Evolutionary conservation across 805 yeast genomes (phyloP), one percentile per base, ranked within the genome.

Genomic region (Martiniozyma abietophila): DNA sequence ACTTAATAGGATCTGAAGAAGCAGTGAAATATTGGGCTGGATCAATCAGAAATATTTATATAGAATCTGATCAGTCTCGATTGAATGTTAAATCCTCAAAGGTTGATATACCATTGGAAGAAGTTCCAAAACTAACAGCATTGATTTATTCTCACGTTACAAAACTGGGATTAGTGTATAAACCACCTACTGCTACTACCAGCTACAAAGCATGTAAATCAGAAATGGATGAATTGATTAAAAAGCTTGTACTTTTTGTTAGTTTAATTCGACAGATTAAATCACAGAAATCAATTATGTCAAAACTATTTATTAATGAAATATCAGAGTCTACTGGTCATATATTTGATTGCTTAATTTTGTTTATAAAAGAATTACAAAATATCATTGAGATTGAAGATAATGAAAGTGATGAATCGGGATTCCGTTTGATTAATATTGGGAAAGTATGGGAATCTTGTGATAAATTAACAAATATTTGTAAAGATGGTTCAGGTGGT

Each of bases 391-490:
- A n/a, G n/a, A n/a, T n/a, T n/a, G n/a, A n/a, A n/a, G n/a, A n/a
- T n/a, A n/a, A 31, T 2, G 38, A 28, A 1, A 40, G 36, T 3
- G 46, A 49, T 8, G 49, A 46, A 4, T 58, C 59, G 21, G 64
- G 42, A 23, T 39, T 58, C 4, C 62, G 88, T 45, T 56, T 82
- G 20, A 56, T 73, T 1, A 61, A 73, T 1, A 71, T 81, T 15
- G 92, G 86, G 11, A 68, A 69, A 48, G 61, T 82, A 4, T 83
- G 94, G 94, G 65, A 73, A n/a, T 53, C 61, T 22, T 78, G 86
- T 50, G 81, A 76, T 36, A 46, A 49, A 0, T 33, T 80, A 7
- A 52, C 56, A 8, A 51, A 55, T 7, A 48, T 71, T 14, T 46
- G 71, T 5, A 56, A 59, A 15, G 56, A 51, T 17, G 85, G 85